These are phyloP conservation scores for Aspergillus brasiliensis DNA, from an alignment of 2,329 filamentous ascomycete species.

Conservation along the genomic window DNA sequence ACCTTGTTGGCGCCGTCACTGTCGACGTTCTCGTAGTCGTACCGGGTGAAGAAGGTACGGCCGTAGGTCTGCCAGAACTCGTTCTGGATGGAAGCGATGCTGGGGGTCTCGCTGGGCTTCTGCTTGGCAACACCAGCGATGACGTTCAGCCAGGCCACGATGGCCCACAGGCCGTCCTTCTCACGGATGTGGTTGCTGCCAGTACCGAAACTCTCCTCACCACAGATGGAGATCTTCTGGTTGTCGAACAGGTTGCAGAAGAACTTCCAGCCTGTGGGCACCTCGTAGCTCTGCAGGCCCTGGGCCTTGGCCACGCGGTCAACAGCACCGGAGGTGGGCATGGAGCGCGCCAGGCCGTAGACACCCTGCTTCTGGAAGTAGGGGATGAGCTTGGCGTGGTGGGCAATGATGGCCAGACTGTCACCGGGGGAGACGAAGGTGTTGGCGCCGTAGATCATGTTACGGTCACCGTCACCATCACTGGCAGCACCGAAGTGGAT, in stretches of 20 bases:
- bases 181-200: slow-evolving; percentile 98
- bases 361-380: slow-evolving; percentile 99
- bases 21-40: slow-evolving; percentile 97
- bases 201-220: slow-evolving; percentile 97
- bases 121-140: slow-evolving; percentile 89
- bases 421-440: slow-evolving; percentile 96
- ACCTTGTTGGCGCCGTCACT: slow-evolving; percentile 89
- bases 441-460: slow-evolving; percentile 99
- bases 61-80: slow-evolving; percentile 97
- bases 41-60: slow-evolving; percentile 97
- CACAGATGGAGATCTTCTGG: slow-evolving; percentile 95
- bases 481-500: slow-evolving; percentile 97
- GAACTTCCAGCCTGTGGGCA: slow-evolving; percentile 99
- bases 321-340: slow-evolving; percentile 95
- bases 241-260: slow-evolving; percentile 96
- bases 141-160: slow-evolving; percentile 98
- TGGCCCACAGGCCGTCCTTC: slow-evolving; percentile 97
- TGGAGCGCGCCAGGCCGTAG: slow-evolving; percentile 90
- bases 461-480: slow-evolving; percentile 96
- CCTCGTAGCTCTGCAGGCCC: slow-evolving; percentile 88
- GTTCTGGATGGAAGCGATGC: slow-evolving; percentile 93
- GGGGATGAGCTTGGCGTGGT: slow-evolving; percentile 93
- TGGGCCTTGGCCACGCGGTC: slow-evolving; percentile 96
- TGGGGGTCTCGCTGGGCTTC: slow-evolving; percentile 76
- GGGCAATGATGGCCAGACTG: slow-evolving; percentile 95